Base-by-base conservation (phyloP, 345 rosid species). In the Eutrema yunnanense region DNA sequence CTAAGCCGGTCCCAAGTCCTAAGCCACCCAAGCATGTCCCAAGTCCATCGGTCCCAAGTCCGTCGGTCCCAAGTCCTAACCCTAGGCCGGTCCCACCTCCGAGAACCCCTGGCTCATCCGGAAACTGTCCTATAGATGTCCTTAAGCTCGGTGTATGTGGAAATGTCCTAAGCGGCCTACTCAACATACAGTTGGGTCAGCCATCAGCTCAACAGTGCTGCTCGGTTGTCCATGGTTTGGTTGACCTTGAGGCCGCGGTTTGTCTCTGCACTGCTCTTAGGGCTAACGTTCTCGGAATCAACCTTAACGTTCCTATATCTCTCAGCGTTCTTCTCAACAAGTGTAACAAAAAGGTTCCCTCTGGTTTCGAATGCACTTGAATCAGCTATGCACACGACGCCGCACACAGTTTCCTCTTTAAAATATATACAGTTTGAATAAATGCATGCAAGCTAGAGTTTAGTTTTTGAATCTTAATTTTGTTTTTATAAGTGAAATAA, bases 251-350 rank as follows among this genome's bases (percentile, higher is more conserved):
- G 9, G 96, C 90, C 4, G 90, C 96, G 6, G 79, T 79, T 53
- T 90, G 92, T 82, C 92, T 90, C 8, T 86, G 92, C 81, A 87
- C 89, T 14, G 88, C 84, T 44, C 76, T 90, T 19, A 90, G 73
- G 54, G 92, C 89, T 56, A 84, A 73, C 41, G 65, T 90, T 36
- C 68, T 83, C 32, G 89, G 92, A 3, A 80, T 80, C 73, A 79
- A 86, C 79, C 73, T 87, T 49, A 83, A 86, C 48, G 22, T 87
- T 65, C 88, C 90, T 1, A 69, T 90, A 36, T 80, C 90, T 7
- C 80, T 90, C 60, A 82, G 83, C 44, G 72, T 87, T 79, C 80
- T 90, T 67, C 86, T 90, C 63, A 87, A 86, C 69, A 71, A 55
- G 51, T 89, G 92, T 43, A 79, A 79, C 37, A 89, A 65, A 82